Base-by-base conservation (phyloP, 2,329 filamentous ascomycete genomes). In the Ambrosiella beaveri region DNA sequence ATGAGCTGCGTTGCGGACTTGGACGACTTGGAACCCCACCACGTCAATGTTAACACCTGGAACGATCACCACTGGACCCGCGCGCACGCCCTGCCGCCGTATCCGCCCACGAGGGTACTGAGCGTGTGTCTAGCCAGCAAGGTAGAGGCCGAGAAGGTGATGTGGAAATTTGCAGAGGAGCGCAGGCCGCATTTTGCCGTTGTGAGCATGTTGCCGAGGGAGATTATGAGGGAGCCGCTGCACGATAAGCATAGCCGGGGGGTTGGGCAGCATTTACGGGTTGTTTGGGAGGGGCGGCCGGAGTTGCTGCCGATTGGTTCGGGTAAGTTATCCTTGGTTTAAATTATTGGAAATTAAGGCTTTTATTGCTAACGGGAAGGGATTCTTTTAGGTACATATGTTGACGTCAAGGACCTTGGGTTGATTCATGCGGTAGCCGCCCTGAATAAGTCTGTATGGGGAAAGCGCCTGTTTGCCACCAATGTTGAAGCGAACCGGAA, bases 51-150 rank as follows among this genome's bases (percentile, higher is more conserved):
- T 9, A 65, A 67, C 13, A 67, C 64, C 0, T 73, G 69, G 70
- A 71, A 71, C 59, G 63, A 69, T 19, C 61, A 62, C 11, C 64
- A 64, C 27, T 59, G 67, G 51, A 62, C 68, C 12, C 49, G 57
- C 5, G 70, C 70, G 13, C 68, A 67, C 65, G 65, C 65, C 19
- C 65, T 65, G 13, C 65, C 64, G 2, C 69, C 65, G 19, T 69
- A 68, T 54, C 63, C 62, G 0, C 61, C 64, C 0, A 64, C 65
- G 1, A 63, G 64, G n/a, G 59, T 60, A 1, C 61, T 61, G 7
- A 8, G 57, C n/a, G 65, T 69, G 1, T 73, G 73, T 54, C 60
- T 60, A 0, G 69, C 70, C 2, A 69, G 67, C 56, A 73, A 73
- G 61, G 62, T 65, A 1, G 66, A 68, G 38, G 64, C 62, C 0